Conservation (phyloP, 2,329 filamentous ascomycete genomes). For the Cladophialophora yegresii region DNA sequence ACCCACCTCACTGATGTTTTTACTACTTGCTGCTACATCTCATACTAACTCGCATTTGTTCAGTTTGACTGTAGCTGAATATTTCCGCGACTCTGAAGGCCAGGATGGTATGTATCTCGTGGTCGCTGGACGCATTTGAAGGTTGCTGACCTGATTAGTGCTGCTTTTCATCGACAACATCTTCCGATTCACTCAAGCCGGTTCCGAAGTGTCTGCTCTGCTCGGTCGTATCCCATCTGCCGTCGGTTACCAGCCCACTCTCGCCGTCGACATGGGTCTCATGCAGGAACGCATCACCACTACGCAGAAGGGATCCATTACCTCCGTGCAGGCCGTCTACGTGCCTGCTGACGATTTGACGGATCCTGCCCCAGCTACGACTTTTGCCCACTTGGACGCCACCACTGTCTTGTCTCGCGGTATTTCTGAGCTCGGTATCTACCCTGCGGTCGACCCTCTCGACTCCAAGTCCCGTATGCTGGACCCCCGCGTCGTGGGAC, state of each 20-base stretch:
- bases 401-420: conserved; percentile 99
- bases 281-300: conserved; percentile 99
- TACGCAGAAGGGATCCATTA: conserved; percentile 99
- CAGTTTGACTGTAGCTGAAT: conserved; percentile 68
- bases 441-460: conserved; percentile 98
- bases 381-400: conserved; percentile 99
- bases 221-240: conserved; percentile 99
- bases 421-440: conserved; percentile 99
- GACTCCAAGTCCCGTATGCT: conserved; percentile 99
- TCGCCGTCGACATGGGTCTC: conserved; percentile 96
- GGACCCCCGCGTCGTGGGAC: conserved; percentile 95
- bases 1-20: too few relatives aligned
- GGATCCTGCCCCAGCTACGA: conserved; percentile 98
- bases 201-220: conserved; percentile 99
- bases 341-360: conserved; percentile 99
- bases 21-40: too few relatives aligned
- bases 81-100: conserved; percentile 78
- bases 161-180: conserved; percentile 99
- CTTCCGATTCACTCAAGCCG: conserved; percentile 99
- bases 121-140: too few relatives aligned
- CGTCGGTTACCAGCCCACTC: conserved; percentile 99
- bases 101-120: conserved; percentile 72
- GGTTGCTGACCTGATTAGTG: too few relatives aligned
- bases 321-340: conserved; percentile 99
- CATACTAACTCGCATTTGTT: conserved; percentile 9